phyloP scores from a whole-genome alignment of 1,284 basidiomycete genomes.

The Rhodotorula sp. region DNA sequence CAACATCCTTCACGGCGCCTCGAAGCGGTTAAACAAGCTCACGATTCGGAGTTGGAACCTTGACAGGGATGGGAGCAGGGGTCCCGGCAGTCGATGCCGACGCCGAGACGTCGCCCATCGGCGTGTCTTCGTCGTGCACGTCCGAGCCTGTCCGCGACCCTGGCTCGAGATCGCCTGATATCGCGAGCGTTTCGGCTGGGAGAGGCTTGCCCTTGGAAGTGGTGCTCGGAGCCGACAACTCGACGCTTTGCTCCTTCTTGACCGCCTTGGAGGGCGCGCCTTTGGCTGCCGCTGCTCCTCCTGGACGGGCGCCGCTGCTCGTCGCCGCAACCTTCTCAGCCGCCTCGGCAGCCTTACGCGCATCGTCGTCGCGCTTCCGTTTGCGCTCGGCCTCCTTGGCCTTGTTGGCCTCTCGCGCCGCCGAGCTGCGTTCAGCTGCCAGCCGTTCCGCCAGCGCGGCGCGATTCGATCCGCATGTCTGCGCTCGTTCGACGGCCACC shows the following conservation, averaged over 20 bases:
- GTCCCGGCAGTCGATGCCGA: neutral
- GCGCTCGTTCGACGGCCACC: slow-evolving; percentile 17
- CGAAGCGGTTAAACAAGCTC: neutral
- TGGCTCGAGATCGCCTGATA: neutral
- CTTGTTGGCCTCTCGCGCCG: neutral
- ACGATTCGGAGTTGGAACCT: slow-evolving; percentile 4
- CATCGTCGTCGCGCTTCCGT: slow-evolving; percentile 32
- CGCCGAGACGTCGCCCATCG: slow-evolving; percentile 11
- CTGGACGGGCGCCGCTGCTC: neutral
- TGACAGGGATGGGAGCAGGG: neutral
- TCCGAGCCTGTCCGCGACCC: neutral
- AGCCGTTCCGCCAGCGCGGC: slow-evolving; percentile 16
- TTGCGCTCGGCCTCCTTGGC: slow-evolving; percentile 15
- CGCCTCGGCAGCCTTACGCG: neutral
- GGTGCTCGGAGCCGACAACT: neutral
- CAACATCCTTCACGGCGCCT: neutral
- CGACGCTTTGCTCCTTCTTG: slow-evolving; percentile 1
- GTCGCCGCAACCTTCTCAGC: slow-evolving; percentile 8
- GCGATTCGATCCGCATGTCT: slow-evolving; percentile 20
- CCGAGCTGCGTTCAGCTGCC: slow-evolving; percentile 9
- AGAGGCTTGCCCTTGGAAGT: slow-evolving; percentile 7
- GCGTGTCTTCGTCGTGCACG: slow-evolving; percentile 6
- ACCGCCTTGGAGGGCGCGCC: neutral
- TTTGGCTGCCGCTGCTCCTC: neutral
- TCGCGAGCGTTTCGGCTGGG: slow-evolving; percentile 1